phyloP scores from a whole-genome alignment of 331 rosid genomes.

The Quercus tomentella region DNA sequence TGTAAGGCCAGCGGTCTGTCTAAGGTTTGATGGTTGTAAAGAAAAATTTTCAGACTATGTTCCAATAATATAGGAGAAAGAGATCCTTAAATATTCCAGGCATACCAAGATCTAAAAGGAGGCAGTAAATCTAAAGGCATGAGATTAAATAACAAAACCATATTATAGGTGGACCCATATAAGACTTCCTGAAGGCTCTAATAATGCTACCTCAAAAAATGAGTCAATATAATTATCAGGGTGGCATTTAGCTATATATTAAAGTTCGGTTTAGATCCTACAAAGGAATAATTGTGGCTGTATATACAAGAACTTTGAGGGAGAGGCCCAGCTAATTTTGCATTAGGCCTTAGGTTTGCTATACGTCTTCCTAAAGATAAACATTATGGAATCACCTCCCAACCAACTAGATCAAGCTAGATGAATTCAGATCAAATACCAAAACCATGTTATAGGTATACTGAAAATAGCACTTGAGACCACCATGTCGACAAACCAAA shows the following conservation, averaged over 20 bases:
- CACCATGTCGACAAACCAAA: background rate
- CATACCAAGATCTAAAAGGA: background rate
- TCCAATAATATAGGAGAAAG: background rate
- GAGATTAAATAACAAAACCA: no score
- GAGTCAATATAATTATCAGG: background rate
- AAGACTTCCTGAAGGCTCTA: background rate
- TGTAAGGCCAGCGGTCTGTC: background rate
- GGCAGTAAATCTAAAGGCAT: background rate
- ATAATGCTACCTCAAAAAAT: background rate
- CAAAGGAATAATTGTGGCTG: background rate
- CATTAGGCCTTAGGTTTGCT: background rate
- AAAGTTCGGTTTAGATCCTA: background rate
- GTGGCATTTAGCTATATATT: background rate
- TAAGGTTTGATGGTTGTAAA: background rate
- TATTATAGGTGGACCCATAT: no score
- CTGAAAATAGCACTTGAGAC: no score
- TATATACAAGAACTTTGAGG: background rate
- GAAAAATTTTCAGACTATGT: background rate
- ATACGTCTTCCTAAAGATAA: background rate
- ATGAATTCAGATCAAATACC: background rate
- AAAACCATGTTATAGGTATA: background rate
- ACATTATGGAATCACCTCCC: background rate
- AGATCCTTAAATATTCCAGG: background rate
- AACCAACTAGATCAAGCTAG: background rate
- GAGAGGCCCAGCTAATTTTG: background rate